Conservation (phyloP, 1,284 basidiomycete genomes). For the Ustilago hordei region DNA sequence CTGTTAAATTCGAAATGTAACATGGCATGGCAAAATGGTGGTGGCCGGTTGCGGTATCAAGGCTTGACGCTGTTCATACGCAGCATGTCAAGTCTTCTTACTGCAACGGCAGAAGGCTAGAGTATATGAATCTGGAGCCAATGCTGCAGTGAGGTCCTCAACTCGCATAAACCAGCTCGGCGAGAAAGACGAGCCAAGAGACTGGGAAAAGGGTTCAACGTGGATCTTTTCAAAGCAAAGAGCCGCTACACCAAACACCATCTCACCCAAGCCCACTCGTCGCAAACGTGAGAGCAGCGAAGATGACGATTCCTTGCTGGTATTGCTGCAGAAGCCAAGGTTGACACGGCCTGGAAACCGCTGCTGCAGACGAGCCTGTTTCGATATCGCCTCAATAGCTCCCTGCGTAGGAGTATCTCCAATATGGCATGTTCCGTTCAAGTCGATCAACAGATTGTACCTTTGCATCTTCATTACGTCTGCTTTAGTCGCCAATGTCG, state of each 20-base stretch:
- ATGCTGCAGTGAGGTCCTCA: background rate
- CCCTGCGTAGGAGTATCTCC: conserved; percentile 31
- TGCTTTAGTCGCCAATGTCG: background rate
- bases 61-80: no score
- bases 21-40: background rate
- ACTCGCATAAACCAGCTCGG: conserved; percentile 1
- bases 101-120: no score
- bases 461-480: conserved; percentile 9
- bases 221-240: conserved; percentile 2
- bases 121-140: no score
- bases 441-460: conserved; percentile 50
- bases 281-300: conserved; percentile 33
- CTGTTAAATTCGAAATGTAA: background rate
- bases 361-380: conserved; percentile 27
- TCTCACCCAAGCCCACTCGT: conserved; percentile 13
- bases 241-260: background rate
- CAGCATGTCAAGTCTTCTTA: no score
- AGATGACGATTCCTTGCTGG: conserved; percentile 39
- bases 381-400: conserved; percentile 32
- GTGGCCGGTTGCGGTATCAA: background rate
- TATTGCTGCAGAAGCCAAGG: conserved; percentile 48
- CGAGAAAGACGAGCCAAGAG: background rate
- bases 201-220: conserved; percentile 7
- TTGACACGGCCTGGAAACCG: conserved; percentile 18
- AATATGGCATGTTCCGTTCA: conserved; percentile 49